A percentile compares a stretch with the other conserved stretches of the same genome.
Evolutionary conservation across 129 eudicot genomes (phyloP).

Genomic region (Escallonia herrerae): DNA sequence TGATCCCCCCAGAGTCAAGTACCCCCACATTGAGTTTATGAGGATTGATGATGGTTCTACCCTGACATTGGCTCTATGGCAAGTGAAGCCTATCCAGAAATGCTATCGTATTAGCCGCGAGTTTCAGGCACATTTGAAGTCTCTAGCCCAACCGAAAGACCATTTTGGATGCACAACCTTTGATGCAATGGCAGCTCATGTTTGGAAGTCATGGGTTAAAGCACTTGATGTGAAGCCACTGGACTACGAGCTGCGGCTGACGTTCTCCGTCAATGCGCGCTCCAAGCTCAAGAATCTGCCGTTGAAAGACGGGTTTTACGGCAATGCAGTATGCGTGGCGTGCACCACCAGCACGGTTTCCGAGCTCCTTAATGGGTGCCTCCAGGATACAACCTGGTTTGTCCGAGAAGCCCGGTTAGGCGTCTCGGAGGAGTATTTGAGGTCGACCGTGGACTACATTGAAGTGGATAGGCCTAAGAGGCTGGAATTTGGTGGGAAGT

Average conservation of each 20-base stretch:
- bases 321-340: conserved; percentile 79
- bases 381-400: conserved; percentile 34
- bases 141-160: conserved; percentile 30
- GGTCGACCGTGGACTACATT: conserved; percentile 71
- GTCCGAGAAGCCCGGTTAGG: conserved; percentile 61
- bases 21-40: conserved; percentile 71
- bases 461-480: conserved; percentile 58
- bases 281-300: conserved; percentile 47
- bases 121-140: conserved; percentile 52
- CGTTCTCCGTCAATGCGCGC: conserved; percentile 70
- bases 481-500: conserved; percentile 84
- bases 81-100: conserved; percentile 61
- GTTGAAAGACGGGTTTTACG: conserved; percentile 67
- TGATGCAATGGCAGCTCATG: conserved; percentile 83
- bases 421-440: conserved; percentile 65
- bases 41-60: conserved; percentile 53
- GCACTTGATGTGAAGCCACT: conserved; percentile 67
- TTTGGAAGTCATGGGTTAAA: conserved; percentile 85
- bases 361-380: conserved; percentile 35
- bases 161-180: conserved; percentile 55
- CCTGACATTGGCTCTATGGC: conserved; percentile 61
- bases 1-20: conserved; percentile 53
- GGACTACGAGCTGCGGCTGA: conserved; percentile 61
- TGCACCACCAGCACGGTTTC: conserved; percentile 67
- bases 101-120: conserved; percentile 60